Conservation (phyloP, 148 eudicot genomes). For the Persicaria maculosa region DNA sequence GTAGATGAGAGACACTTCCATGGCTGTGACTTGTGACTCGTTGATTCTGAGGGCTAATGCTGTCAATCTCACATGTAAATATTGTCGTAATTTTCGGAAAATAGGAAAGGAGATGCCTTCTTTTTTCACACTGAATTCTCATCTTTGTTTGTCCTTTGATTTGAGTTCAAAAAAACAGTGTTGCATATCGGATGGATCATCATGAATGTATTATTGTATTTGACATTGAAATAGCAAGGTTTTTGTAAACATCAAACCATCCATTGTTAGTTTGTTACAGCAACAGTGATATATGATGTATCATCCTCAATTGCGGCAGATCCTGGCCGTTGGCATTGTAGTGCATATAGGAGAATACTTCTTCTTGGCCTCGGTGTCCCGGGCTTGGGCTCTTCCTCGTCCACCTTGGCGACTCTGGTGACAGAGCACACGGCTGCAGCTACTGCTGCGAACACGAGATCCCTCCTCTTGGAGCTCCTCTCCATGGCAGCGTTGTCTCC, state of each 20-base stretch:
- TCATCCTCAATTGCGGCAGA: slow-evolving; percentile 53
- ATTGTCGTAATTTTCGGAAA: not conserved
- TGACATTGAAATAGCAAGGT: no score
- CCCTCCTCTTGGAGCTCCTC: slow-evolving; percentile 43
- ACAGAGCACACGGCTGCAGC: slow-evolving; percentile 42
- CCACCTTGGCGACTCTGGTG: slow-evolving; percentile 48
- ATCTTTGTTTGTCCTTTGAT: no score
- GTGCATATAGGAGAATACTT: slow-evolving; percentile 64
- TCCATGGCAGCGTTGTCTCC: slow-evolving; percentile 11
- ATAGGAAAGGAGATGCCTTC: no score
- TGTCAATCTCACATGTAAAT: not conserved
- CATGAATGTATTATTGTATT: no score
- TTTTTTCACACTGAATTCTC: no score
- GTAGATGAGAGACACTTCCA: not conserved
- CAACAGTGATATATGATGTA: no score
- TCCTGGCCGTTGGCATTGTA: slow-evolving; percentile 65
- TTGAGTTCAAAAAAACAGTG: no score
- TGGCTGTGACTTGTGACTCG: not conserved
- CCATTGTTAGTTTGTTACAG: no score
- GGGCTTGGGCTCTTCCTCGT: slow-evolving; percentile 39
- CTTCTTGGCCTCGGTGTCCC: slow-evolving; percentile 68
- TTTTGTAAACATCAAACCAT: no score
- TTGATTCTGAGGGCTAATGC: not conserved
- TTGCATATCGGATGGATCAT: no score
- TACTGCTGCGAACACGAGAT: slow-evolving; percentile 55